Evolutionary conservation across 2,329 filamentous ascomycete genomes (phyloP).

Genomic region (Gaeumannomyces sp.): DNA sequence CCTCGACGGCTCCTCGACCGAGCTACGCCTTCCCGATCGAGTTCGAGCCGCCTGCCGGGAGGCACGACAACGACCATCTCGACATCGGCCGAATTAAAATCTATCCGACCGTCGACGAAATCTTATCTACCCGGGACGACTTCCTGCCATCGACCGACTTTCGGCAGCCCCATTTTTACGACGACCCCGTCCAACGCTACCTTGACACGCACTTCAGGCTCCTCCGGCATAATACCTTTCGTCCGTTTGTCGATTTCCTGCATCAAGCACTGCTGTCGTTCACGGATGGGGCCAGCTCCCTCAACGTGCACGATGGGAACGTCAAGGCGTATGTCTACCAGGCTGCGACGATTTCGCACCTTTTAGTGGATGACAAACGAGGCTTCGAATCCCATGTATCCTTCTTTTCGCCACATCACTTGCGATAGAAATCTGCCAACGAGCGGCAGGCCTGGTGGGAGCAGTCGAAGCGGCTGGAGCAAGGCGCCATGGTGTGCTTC

Average conservation of each 20-base stretch:
- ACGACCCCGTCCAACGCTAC: constrained; percentile 32
- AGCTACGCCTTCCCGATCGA: constrained; percentile 25
- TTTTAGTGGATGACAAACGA: no score
- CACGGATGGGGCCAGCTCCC: no score
- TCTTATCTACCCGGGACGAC: constrained; percentile 27
- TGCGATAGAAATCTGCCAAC: no score
- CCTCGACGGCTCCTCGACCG: no score
- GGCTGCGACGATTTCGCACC: no score
- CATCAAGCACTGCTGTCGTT: background rate
- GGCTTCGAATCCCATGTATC: no score
- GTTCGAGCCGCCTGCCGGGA: constrained; percentile 21
- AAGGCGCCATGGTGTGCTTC: no score
- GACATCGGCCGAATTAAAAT: constrained; percentile 37
- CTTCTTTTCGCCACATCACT: no score
- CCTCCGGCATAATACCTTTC: constrained; percentile 48
- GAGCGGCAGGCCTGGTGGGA: no score
- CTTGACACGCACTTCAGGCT: constrained; percentile 51
- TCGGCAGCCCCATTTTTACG: background rate
- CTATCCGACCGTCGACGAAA: constrained; percentile 37
- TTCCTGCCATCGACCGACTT: constrained; percentile 30
- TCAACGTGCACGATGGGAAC: no score
- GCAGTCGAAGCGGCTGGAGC: no score
- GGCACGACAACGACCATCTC: constrained; percentile 40
- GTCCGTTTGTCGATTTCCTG: constrained; percentile 37
- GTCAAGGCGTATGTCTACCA: no score